phyloP scores from a whole-genome alignment of 768 basidiomycete species.

The Favolaschia claudopus region DNA sequence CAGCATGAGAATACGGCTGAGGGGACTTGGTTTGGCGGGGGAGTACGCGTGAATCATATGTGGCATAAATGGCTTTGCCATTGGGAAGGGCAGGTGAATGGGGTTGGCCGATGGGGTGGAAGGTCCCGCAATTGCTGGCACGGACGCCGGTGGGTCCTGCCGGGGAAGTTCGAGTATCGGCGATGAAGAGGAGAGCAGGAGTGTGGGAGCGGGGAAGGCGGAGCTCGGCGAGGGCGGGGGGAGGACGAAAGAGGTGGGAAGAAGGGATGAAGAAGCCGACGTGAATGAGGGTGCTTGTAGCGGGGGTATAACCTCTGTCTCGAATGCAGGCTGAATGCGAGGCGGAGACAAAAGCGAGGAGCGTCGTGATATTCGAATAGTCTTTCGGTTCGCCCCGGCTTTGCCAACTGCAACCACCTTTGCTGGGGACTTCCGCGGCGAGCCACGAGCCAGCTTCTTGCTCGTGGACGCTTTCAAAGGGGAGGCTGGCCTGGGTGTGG shows the following conservation, averaged over 20 bases:
- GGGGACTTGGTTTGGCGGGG: conserved; percentile 79
- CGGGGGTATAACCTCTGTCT: conserved; percentile 58
- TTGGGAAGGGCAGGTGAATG: conserved; percentile 62
- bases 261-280: conserved; percentile 51
- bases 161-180: conserved; percentile 4
- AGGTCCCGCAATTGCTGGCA: conserved; percentile 3
- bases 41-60: conserved; percentile 86
- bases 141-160: not conserved
- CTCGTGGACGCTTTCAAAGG: conserved; percentile 31
- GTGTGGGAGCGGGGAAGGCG: conserved; percentile 61
- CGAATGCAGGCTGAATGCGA: conserved; percentile 50
- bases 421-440: conserved; percentile 50
- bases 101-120: conserved; percentile 26
- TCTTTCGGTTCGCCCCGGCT: conserved; percentile 51
- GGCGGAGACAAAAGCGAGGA: conserved; percentile 47
- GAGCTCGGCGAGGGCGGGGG: conserved; percentile 81
- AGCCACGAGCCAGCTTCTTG: no score
- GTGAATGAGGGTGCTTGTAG: conserved; percentile 7
- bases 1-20: conserved; percentile 81
- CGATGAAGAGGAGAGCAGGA: conserved; percentile 40
- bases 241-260: conserved; percentile 77
- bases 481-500: conserved; percentile 45
- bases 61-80: conserved; percentile 73
- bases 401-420: conserved; percentile 57
- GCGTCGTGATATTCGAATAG: conserved; percentile 53